Evolutionary conservation across 2,329 filamentous ascomycete species (phyloP).

Genomic region (Xylaria sp.): DNA sequence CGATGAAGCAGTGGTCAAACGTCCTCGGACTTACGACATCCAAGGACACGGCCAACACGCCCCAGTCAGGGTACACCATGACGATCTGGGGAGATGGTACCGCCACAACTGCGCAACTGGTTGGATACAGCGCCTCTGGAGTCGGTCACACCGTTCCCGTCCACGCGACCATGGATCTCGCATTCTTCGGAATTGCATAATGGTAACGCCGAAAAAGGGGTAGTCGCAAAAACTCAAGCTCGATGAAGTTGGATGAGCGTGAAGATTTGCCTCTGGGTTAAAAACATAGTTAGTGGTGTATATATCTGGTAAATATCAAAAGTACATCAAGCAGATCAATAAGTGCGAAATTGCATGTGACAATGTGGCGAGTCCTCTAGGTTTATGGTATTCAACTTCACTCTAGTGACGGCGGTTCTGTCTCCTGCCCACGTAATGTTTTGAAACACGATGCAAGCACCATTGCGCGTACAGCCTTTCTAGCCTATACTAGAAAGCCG

Average conservation of each 20-base stretch:
- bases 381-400: too few relatives aligned
- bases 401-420: too few relatives aligned
- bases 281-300: neutral
- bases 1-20: constrained; percentile 59
- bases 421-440: neutral
- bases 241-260: neutral
- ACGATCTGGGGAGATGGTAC: constrained; percentile 52
- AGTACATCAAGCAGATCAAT: neutral
- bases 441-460: neutral
- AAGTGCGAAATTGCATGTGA: neutral
- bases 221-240: neutral
- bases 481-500: neutral
- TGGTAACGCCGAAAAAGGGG: neutral
- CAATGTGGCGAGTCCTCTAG: neutral
- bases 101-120: constrained; percentile 45
- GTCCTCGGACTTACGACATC: constrained; percentile 55
- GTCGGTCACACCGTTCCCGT: constrained; percentile 52
- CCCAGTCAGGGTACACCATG: constrained; percentile 52
- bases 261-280: neutral
- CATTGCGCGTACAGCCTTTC: neutral
- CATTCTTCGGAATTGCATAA: constrained; percentile 50
- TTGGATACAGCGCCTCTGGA: constrained; percentile 51
- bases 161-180: constrained; percentile 50
- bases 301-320: constrained; percentile 10
- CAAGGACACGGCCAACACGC: constrained; percentile 48